Evolutionary conservation across 371 early-diverging fungal species (phyloP).

Genomic region (Gilbertella persicaria): DNA sequence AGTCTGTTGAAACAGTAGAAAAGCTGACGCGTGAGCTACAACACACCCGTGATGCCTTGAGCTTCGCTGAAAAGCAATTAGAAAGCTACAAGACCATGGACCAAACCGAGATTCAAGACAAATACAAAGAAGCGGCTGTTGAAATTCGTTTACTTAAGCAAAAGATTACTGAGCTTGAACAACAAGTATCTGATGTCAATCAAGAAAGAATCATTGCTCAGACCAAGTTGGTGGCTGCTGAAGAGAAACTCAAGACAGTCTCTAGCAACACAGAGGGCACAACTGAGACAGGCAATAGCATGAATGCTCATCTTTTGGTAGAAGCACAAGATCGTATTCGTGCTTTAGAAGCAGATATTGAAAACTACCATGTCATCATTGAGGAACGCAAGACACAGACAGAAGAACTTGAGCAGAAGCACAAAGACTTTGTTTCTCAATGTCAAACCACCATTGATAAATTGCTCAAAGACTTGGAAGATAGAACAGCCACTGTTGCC

Average conservation of each 20-base stretch:
- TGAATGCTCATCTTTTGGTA: slow-evolving; percentile 11
- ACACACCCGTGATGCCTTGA: slow-evolving; percentile 1
- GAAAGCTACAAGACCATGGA: slow-evolving; percentile 13
- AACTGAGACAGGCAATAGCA: slow-evolving; percentile 1
- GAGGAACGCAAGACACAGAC: slow-evolving; percentile 1
- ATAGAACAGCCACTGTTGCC: background rate
- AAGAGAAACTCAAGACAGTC: slow-evolving; percentile 6
- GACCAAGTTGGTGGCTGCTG: slow-evolving; percentile 16
- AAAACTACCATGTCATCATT: slow-evolving; percentile 2
- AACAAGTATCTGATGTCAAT: slow-evolving; percentile 8
- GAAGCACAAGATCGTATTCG: slow-evolving; percentile 18
- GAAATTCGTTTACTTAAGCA: slow-evolving; percentile 11
- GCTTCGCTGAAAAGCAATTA: slow-evolving; percentile 11
- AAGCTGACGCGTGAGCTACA: slow-evolving; percentile 12
- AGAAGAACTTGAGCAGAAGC: slow-evolving; percentile 1
- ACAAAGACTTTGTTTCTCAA: background rate
- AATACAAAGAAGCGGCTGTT: slow-evolving; percentile 9
- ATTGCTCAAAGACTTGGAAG: slow-evolving; percentile 9
- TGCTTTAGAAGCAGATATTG: slow-evolving; percentile 12
- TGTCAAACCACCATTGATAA: slow-evolving; percentile 8
- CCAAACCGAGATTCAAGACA: slow-evolving; percentile 6
- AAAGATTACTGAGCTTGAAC: slow-evolving; percentile 14
- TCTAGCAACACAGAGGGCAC: too few species aligned
- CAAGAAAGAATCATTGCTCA: slow-evolving; percentile 20
- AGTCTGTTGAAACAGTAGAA: slow-evolving; percentile 5